Evolutionary conservation across 2,329 filamentous ascomycete genomes (phyloP), one percentile per base, ranked within the genome.

Genomic region (Botrytis paeoniae): DNA sequence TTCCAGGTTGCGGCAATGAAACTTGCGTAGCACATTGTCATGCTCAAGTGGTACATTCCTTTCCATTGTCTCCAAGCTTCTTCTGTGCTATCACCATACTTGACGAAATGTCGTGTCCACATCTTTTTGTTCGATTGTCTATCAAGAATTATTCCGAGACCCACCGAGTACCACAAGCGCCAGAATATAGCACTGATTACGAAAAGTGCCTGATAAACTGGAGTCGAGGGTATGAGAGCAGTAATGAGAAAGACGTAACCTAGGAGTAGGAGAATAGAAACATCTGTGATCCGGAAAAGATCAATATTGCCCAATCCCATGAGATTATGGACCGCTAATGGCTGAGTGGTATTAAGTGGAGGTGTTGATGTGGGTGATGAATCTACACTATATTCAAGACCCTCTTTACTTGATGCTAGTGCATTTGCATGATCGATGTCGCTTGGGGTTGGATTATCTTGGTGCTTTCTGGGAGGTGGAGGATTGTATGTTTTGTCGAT

Each of bases 1-100:
- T 98, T 99, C 93, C 94, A 98, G 77, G 93, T 94, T 2, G 95
- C 94, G 29, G 94, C 93, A 74, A 95, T 87, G 82, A 98, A 97
- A 73, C 93, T 95, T 32, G 91, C 87, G 79, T 97, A 95, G 82
- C 93, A 95, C 89, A 98, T 91, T 73, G 90, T 89, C 88, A 95
- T 95, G 83, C 93, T 97, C 77, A 98, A 86, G 81, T 99, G 94
- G 80, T 98, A 98, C 79, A 97, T 89, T 45, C 92, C 94, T 83
- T 98, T 98, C 96, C 96, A 99, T 81, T 99, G 95, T 73, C 92
- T 91, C 96, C 96, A 99, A 6, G 95, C 95, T 83, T 98, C 96
- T 75, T 92, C 91, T 4, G 91, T 91, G 75, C 89, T 94, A 81
- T 98, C 96, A 75, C 96, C 96, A 79, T 92, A 98, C 82, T 99